Percentiles rank a stretch among this genome's conserved stretches.
phyloP scores from a whole-genome alignment of 305 asterid species.

The Ilex paraguariensis region DNA sequence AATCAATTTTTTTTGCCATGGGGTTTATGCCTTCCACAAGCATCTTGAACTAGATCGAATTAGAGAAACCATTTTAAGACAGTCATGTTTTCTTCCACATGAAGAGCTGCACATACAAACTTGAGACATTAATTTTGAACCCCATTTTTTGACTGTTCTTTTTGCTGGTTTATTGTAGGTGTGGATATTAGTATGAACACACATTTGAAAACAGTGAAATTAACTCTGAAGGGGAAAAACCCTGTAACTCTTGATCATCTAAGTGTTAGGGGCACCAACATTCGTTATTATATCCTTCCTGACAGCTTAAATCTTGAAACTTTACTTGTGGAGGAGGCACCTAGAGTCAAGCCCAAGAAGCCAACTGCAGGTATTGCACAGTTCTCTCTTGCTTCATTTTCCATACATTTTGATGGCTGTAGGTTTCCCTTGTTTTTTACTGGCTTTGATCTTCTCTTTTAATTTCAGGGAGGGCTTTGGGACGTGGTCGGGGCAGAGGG shows the following conservation, averaged over 20 bases:
- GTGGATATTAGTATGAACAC: conserved; percentile 2
- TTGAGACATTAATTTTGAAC: not conserved
- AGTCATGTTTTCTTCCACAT: too few relatives aligned
- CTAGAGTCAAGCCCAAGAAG: not conserved
- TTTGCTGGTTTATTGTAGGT: not conserved
- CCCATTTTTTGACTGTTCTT: not conserved
- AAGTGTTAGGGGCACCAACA: conserved; percentile 3
- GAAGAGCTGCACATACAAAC: too few relatives aligned
- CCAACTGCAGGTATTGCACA: not conserved
- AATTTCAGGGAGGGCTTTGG: not conserved
- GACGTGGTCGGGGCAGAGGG: conserved; percentile 5
- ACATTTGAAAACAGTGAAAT: not conserved
- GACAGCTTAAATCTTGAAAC: conserved; percentile 3
- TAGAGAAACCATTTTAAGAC: too few relatives aligned
- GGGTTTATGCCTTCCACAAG: too few relatives aligned
- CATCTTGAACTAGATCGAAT: too few relatives aligned
- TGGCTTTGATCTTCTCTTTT: not conserved
- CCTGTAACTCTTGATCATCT: conserved; percentile 1
- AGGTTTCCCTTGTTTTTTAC: not conserved
- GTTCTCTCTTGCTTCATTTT: not conserved
- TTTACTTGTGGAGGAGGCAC: conserved; percentile 1
- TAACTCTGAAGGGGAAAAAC: conserved; percentile 1
- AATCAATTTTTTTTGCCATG: too few relatives aligned
- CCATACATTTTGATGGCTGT: not conserved
- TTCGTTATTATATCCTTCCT: conserved; percentile 5